These are phyloP conservation scores for Dispira simplex DNA, from an alignment of 192 early-diverging fungal genomes.

Conservation along the genomic window DNA sequence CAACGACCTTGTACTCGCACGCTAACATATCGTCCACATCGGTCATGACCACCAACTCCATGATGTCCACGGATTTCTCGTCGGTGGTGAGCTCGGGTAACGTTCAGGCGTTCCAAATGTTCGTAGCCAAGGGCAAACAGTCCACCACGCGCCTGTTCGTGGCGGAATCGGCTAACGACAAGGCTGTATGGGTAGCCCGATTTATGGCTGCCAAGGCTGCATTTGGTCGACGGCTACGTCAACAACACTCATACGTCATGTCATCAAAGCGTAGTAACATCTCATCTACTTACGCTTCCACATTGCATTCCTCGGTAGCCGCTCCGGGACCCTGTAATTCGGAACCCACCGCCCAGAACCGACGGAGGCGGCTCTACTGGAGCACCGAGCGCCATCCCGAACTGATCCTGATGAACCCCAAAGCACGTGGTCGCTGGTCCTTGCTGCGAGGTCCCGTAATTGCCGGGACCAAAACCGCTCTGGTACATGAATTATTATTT, in stretches of 20 bases:
- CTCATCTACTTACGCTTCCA: conserved; percentile 7
- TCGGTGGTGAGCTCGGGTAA: conserved; percentile 28
- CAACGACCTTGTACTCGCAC: conserved; percentile 29
- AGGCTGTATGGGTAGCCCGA: conserved; percentile 33
- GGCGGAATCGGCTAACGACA: conserved; percentile 28
- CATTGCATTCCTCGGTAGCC: neutral
- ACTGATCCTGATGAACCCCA: conserved; percentile 18
- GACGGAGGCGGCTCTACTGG: conserved; percentile 32
- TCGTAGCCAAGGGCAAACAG: conserved; percentile 28
- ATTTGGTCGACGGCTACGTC: conserved; percentile 24
- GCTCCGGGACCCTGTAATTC: conserved; percentile 12
- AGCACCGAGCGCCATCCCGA: conserved; percentile 35
- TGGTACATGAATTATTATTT: conserved; percentile 49
- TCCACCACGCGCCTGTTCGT: conserved; percentile 34
- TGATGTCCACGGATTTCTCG: conserved; percentile 34
- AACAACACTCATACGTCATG: conserved; percentile 12
- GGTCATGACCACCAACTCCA: conserved; percentile 33
- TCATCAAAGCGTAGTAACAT: conserved; percentile 9
- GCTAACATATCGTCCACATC: conserved; percentile 33
- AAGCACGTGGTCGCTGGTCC: neutral
- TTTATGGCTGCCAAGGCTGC: conserved; percentile 34
- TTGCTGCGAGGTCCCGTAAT: conserved; percentile 16
- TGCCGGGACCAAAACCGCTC: conserved; percentile 30
- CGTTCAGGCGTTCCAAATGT: conserved; percentile 32
- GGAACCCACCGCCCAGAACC: conserved; percentile 16